Evolutionary conservation across 1,139 yeast species (phyloP).

Genomic region (Geotrichum bryndzae): DNA sequence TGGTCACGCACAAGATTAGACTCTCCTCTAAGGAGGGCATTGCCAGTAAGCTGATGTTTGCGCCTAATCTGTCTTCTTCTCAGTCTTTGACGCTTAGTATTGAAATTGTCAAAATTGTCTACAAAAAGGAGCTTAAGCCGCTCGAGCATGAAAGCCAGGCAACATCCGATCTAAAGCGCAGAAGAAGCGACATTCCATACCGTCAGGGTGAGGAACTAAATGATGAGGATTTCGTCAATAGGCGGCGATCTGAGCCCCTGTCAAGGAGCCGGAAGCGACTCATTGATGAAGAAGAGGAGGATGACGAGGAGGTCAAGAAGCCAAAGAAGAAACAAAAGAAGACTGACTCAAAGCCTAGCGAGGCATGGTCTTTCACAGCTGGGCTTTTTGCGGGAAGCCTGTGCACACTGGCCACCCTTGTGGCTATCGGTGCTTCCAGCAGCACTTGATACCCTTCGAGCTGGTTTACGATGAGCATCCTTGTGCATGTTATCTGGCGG

Average conservation of each 20-base stretch:
- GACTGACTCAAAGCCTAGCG: not conserved
- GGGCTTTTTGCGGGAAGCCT: slow-evolving; percentile 5
- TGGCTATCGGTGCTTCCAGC: slow-evolving; percentile 6
- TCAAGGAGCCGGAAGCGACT: not conserved
- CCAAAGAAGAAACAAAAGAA: slow-evolving; percentile 3
- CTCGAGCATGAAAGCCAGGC: not conserved
- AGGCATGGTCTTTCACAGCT: slow-evolving; percentile 5
- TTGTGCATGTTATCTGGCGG: not conserved
- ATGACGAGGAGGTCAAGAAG: not conserved
- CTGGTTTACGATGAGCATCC: not conserved
- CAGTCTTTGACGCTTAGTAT: not conserved
- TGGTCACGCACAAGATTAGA: not conserved
- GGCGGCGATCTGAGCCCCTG: not conserved
- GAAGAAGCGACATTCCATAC: not conserved
- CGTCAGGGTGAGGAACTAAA: not conserved
- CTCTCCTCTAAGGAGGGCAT: not conserved
- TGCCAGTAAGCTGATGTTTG: not conserved
- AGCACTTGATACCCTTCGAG: not conserved
- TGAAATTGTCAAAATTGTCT: not conserved
- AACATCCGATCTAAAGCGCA: not conserved
- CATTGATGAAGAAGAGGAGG: not conserved
- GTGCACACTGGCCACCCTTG: slow-evolving; percentile 4
- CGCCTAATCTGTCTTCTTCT: slow-evolving; percentile 1
- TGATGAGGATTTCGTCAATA: not conserved
- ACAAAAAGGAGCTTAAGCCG: not conserved